These are phyloP conservation scores for Dunaliella salina DNA, from an alignment of 163 green algal species.

Conservation along the genomic window DNA sequence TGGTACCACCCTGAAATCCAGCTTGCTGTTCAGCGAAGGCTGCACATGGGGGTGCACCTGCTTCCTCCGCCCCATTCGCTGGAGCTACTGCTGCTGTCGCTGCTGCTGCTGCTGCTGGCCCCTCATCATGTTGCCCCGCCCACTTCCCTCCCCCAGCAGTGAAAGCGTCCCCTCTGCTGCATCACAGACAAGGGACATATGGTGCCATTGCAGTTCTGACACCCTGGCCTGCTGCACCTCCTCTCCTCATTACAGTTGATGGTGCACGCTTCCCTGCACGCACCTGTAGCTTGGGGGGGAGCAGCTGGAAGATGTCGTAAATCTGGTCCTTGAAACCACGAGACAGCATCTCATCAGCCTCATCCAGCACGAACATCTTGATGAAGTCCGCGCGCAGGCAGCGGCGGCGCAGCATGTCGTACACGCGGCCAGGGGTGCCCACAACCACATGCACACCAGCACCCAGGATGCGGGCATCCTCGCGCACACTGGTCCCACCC, in stretches of 20 bases:
- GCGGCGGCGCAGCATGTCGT: conserved; percentile 97
- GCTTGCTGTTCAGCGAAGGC: too few relatives aligned
- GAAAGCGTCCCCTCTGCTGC: neutral
- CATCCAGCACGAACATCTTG: conserved; percentile 98
- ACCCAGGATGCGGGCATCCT: conserved; percentile 93
- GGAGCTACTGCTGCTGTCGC: too few relatives aligned
- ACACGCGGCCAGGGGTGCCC: conserved; percentile 97
- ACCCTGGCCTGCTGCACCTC: neutral
- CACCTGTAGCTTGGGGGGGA: conserved; percentile 98
- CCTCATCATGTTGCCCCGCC: too few relatives aligned
- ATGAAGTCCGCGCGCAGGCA: conserved; percentile 93
- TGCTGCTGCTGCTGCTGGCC: too few relatives aligned
- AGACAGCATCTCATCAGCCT: conserved; percentile 99
- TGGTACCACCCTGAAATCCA: too few relatives aligned
- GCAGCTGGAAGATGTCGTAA: conserved; percentile 99
- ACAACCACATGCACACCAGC: conserved; percentile 95
- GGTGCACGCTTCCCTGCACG: neutral
- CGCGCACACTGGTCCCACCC: conserved; percentile 92
- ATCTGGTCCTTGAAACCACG: conserved; percentile 99
- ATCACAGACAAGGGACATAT: neutral
- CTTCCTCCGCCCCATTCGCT: too few relatives aligned
- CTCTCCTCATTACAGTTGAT: neutral
- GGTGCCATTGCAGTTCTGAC: neutral
- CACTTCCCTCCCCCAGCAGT: neutral
- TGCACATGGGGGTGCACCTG: too few relatives aligned